Evolutionary conservation across 768 basidiomycete genomes (phyloP), one percentile per base, ranked within the genome.

Genomic region (Dictyophora rubrovolvata): DNA sequence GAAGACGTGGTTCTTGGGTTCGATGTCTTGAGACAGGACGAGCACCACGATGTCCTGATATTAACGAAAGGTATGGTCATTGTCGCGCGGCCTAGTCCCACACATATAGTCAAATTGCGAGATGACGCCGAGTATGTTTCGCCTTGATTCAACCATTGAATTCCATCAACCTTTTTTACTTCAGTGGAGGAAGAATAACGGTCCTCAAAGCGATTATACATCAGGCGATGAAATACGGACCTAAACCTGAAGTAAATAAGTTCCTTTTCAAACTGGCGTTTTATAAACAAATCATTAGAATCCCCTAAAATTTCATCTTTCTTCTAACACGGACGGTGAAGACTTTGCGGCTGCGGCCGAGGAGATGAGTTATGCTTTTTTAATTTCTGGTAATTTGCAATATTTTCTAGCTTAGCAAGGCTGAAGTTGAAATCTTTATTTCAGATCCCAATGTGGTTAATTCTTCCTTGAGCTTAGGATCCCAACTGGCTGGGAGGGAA

Each of bases 191-290:
- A 60, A 79, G 74, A 48, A 82, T 85, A 1, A 79, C 79, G 59
- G 72, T 91, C 22, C 80, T 90, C 67, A 86, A 86, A 69, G 84
- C 86, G 9, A 87, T 82, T 22, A 84, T 92, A 83, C 87, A 82
- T 49, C 87, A 91, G 66, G 89, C 88, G 11, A 89, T 91, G 62
- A 67, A 90, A 35, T 90, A 89, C 66, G 86, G 86, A 12, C 77
- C 85, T 23, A 74, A 83, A 63, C 75, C 83, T 21, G 78, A 84
- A 67, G 85, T 85, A 67, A 34, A 73, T 62, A 18, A 10, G 23
- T 21, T 20, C 22, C 36, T 49, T 35, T 50, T 11, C 22, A 34
- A 48, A 21, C 10, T 47, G 16, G 35, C 14, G 18, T 20, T 10
- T 58, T 20, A 47, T n/a, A n/a, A 22, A 56, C 55, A 21, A 21